A percentile compares a stretch with the other conserved stretches of the same genome.
These are phyloP conservation scores for Yamadazyma songkhlaensis DNA, from an alignment of 1,139 yeast genomes.

Conservation along the genomic window DNA sequence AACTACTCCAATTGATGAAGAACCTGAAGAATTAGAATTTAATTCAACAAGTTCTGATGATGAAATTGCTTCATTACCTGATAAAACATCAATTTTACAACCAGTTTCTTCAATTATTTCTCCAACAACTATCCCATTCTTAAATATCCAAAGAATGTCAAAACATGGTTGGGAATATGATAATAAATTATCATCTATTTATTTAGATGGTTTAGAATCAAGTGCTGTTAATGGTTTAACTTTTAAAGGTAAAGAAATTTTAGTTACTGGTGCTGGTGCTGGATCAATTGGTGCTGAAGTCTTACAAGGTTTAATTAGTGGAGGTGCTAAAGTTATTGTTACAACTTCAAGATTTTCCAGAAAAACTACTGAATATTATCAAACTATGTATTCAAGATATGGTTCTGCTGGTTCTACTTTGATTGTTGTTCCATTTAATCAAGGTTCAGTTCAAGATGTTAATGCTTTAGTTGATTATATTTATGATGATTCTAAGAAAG, in stretches of 20 bases:
- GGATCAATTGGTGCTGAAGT: constrained; percentile 99
- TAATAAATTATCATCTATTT: constrained; percentile 69
- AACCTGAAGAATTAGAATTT: constrained; percentile 31
- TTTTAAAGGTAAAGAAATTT: constrained; percentile 83
- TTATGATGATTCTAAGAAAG: constrained; percentile 76
- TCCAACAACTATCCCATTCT: constrained; percentile 89
- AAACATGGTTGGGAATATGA: constrained; percentile 85
- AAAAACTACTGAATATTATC: constrained; percentile 93
- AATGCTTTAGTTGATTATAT: constrained; percentile 81
- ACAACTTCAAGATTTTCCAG: constrained; percentile 95
- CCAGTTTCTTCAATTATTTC: constrained; percentile 75
- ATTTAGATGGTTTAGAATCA: constrained; percentile 85
- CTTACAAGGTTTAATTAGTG: constrained; percentile 89
- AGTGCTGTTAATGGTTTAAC: constrained; percentile 93
- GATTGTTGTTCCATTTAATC: constrained; percentile 97
- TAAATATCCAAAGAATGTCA: constrained; percentile 80
- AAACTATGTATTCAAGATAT: constrained; percentile 83
- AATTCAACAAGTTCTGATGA: constrained; percentile 50
- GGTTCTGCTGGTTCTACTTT: constrained; percentile 92
- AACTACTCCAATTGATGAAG: constrained; percentile 49
- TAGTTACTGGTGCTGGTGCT: constrained; percentile 97
- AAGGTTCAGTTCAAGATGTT: constrained; percentile 94
- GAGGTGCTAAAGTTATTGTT: constrained; percentile 97
- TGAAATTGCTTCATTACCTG: constrained; percentile 82
- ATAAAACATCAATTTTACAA: constrained; percentile 62